These are phyloP conservation scores for Phytophthora quininea DNA, from an alignment of 352 stramenopile genomes.

Conservation along the genomic window DNA sequence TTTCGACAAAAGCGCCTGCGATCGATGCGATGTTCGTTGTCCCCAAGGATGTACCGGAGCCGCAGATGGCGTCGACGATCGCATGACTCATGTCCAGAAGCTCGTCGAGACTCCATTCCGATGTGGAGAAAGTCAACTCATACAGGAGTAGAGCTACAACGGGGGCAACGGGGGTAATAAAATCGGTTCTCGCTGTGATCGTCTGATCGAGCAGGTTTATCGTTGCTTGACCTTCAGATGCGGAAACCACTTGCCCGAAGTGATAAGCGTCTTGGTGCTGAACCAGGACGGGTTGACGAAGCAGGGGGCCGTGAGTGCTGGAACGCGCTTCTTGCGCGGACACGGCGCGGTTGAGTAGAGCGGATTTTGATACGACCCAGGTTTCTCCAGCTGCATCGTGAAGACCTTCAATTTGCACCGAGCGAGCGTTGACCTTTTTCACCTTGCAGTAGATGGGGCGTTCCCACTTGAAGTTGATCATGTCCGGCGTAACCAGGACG, in stretches of 20 bases:
- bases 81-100: background rate
- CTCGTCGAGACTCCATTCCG: background rate
- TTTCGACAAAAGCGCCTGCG: background rate
- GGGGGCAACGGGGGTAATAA: background rate
- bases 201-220: background rate
- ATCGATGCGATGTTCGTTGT: background rate
- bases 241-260: background rate
- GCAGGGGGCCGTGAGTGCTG: background rate
- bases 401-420: background rate
- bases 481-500: background rate
- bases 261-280: slow-evolving; percentile 1
- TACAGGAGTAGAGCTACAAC: background rate
- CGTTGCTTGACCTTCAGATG: background rate
- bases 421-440: background rate
- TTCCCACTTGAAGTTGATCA: background rate
- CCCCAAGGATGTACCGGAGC: background rate
- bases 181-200: background rate
- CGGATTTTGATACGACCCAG: background rate
- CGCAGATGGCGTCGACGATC: slow-evolving; percentile 1
- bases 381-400: slow-evolving; percentile 1
- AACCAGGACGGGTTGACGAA: slow-evolving; percentile 2
- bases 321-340: background rate
- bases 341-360: background rate
- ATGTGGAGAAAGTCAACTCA: background rate
- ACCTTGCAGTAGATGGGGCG: slow-evolving; percentile 6